phyloP scores from a whole-genome alignment of 805 yeast species.

The Pichia cabralensis region DNA sequence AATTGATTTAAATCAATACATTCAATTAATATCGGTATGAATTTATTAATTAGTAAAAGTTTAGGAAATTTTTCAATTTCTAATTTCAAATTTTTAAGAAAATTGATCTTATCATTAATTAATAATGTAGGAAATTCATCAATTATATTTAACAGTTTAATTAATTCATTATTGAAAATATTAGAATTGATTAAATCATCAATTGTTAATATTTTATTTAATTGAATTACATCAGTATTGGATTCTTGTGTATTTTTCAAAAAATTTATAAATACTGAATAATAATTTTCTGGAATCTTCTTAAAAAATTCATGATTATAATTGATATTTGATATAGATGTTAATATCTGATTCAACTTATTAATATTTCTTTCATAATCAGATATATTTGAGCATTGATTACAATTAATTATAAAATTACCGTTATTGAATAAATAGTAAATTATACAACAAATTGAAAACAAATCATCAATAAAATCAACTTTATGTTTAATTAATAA shows the following conservation, averaged over 20 bases:
- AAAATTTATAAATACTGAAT: conserved; percentile 40
- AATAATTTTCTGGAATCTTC: conserved; percentile 50
- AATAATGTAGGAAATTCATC: conserved; percentile 77
- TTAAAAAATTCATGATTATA: conserved; percentile 37
- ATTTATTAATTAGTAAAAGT: conserved; percentile 50
- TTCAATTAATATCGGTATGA: conserved; percentile 59
- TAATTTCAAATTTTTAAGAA: conserved; percentile 53
- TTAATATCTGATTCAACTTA: conserved; percentile 22
- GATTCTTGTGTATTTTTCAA: conserved; percentile 36
- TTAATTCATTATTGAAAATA: conserved; percentile 73
- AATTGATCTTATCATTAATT: conserved; percentile 53
- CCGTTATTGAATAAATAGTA: conserved; percentile 51
- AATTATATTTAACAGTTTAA: conserved; percentile 68
- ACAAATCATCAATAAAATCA: conserved; percentile 66
- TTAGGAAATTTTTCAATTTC: conserved; percentile 51
- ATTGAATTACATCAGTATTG: conserved; percentile 22
- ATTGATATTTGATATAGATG: conserved; percentile 25
- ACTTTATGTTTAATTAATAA: conserved; percentile 55
- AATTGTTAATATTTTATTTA: conserved; percentile 31
- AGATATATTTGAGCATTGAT: conserved; percentile 28
- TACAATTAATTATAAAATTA: conserved; percentile 34
- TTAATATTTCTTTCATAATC: conserved; percentile 49
- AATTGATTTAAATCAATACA: conserved; percentile 23
- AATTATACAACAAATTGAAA: conserved; percentile 73
- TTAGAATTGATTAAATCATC: conserved; percentile 61